phyloP scores from a whole-genome alignment of 148 eudicot species.

The Amaranthus hypochondriacus region DNA sequence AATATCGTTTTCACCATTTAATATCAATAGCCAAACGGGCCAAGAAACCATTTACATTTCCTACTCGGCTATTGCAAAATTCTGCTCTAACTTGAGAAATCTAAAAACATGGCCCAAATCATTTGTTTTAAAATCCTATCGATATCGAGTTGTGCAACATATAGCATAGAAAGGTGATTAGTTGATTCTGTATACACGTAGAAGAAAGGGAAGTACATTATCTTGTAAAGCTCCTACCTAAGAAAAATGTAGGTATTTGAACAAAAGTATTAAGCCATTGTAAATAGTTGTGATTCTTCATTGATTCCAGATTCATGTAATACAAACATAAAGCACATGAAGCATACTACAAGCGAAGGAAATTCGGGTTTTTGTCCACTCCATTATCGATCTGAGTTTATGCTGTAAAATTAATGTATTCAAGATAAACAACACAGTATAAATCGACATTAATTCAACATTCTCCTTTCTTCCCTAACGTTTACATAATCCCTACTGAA shows the following conservation, averaged over 20 bases:
- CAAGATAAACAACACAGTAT: conserved; percentile 11
- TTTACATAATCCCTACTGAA: conserved; percentile 24
- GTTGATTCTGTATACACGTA: too few species aligned
- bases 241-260: background rate
- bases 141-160: too few species aligned
- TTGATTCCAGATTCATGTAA: background rate
- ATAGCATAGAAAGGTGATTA: too few species aligned
- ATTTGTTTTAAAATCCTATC: background rate
- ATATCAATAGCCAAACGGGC: conserved; percentile 1
- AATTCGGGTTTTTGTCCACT: background rate
- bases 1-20: conserved; percentile 33
- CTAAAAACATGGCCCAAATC: background rate
- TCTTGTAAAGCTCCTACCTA: background rate
- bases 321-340: conserved; percentile 2
- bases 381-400: background rate
- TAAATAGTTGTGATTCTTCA: too few species aligned
- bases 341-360: background rate
- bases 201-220: background rate
- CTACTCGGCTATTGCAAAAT: conserved; percentile 30
- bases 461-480: conserved; percentile 19
- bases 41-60: too few species aligned
- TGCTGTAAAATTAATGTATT: conserved; percentile 11
- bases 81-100: conserved; percentile 52
- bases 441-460: conserved; percentile 8
- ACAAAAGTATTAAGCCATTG: too few species aligned